phyloP scores from a whole-genome alignment of 768 basidiomycete genomes.

The Podaxis pistillaris region DNA sequence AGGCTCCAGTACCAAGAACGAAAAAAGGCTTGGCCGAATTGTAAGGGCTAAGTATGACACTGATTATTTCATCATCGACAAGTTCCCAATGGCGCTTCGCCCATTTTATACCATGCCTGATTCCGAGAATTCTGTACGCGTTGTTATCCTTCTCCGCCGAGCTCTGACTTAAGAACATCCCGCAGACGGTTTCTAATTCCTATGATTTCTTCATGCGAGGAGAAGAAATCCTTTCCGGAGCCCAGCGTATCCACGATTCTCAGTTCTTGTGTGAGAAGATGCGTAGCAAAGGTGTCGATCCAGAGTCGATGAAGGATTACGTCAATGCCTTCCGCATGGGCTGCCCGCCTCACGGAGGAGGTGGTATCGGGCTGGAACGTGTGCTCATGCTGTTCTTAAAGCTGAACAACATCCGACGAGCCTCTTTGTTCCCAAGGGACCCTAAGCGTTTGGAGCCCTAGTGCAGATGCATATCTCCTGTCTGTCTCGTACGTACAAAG shows the following conservation, averaged over 20 bases:
- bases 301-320: constrained; percentile 88
- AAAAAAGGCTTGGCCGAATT: constrained; percentile 87
- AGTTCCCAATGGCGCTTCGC: constrained; percentile 93
- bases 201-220: constrained; percentile 99
- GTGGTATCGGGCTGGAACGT: constrained; percentile 92
- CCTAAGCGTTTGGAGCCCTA: constrained; percentile 92
- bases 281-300: constrained; percentile 85
- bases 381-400: constrained; percentile 98
- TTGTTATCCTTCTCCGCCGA: constrained; percentile 6
- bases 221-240: constrained; percentile 97
- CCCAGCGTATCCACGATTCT: constrained; percentile 96
- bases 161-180: constrained; percentile 13
- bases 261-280: constrained; percentile 79
- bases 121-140: constrained; percentile 77
- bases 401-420: constrained; percentile 91
- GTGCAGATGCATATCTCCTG: constrained; percentile 1
- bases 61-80: constrained; percentile 99
- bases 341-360: constrained; percentile 95
- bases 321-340: constrained; percentile 94
- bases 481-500: constrained; percentile 17
- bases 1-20: constrained; percentile 80
- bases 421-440: constrained; percentile 94
- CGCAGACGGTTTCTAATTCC: constrained; percentile 88
- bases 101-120: constrained; percentile 99
- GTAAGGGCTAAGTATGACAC: constrained; percentile 94